These are phyloP conservation scores for Colletotrichum incanum DNA, from an alignment of 2,329 filamentous ascomycete genomes.

Conservation along the genomic window DNA sequence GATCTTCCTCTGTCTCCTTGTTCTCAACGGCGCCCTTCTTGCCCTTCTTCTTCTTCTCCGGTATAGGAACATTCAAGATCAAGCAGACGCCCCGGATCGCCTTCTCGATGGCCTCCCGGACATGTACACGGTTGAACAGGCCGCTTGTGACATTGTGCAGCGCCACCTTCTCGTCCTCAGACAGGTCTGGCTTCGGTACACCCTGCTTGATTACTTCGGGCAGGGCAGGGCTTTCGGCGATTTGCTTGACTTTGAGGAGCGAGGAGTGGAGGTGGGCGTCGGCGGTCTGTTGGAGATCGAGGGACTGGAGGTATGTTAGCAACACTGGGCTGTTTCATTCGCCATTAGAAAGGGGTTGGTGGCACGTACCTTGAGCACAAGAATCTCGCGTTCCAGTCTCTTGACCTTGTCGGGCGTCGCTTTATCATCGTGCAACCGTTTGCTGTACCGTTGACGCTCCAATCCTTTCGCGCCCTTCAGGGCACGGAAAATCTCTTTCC, in stretches of 20 bases:
- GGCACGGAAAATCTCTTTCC: constrained; percentile 75
- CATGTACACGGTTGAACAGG: constrained; percentile 67
- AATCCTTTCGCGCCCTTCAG: constrained; percentile 83
- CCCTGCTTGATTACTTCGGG: constrained; percentile 64
- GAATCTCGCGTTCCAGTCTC: constrained; percentile 74
- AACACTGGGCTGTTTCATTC: not conserved
- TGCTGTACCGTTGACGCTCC: constrained; percentile 83
- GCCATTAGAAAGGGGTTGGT: not conserved
- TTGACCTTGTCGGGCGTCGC: constrained; percentile 65
- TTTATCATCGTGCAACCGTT: constrained; percentile 66
- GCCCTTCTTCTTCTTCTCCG: constrained; percentile 59
- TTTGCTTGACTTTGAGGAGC: constrained; percentile 67
- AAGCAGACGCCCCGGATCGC: constrained; percentile 66
- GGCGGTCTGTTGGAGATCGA: constrained; percentile 72
- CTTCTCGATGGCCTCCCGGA: constrained; percentile 65
- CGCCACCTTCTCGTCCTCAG: constrained; percentile 66
- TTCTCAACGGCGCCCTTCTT: constrained; percentile 52
- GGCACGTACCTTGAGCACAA: constrained; percentile 66
- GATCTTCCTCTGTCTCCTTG: constrained; percentile 51
- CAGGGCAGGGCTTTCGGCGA: constrained; percentile 66
- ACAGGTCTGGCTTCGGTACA: constrained; percentile 65
- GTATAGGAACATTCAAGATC: constrained; percentile 63
- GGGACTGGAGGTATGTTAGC: constrained; percentile 57
- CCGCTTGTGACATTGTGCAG: constrained; percentile 74
- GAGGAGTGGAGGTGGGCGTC: constrained; percentile 70